Percentiles rank a stretch among this genome's conserved stretches.
phyloP scores from a whole-genome alignment of 73 alveolate genomes.

The Paramecium caudatum region DNA sequence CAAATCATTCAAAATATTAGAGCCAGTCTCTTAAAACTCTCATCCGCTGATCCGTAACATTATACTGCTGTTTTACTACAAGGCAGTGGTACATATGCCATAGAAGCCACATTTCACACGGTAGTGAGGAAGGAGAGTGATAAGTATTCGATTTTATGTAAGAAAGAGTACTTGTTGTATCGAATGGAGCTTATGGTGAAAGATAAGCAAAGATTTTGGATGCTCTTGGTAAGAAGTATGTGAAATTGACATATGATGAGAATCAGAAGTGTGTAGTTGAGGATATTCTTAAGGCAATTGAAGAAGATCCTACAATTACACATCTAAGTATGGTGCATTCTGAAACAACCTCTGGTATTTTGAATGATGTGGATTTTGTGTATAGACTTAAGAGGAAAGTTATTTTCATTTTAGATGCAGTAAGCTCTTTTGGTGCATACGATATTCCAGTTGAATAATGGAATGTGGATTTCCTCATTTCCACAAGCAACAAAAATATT shows the following conservation, averaged over 20 bases:
- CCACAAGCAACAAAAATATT: conserved; percentile 80
- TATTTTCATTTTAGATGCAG: conserved; percentile 81
- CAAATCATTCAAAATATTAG: conserved; percentile 76
- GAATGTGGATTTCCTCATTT: conserved; percentile 75
- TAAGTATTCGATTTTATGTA: conserved; percentile 15
- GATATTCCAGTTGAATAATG: conserved; percentile 72
- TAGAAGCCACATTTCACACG: conserved; percentile 80
- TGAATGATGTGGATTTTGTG: not conserved
- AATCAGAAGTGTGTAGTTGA: conserved; percentile 68
- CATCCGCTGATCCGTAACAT: conserved; percentile 66
- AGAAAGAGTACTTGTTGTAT: conserved; percentile 69
- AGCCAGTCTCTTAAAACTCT: conserved; percentile 67
- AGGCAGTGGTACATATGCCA: conserved; percentile 87
- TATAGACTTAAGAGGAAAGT: not conserved
- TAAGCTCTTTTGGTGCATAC: conserved; percentile 82
- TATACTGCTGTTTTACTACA: conserved; percentile 79
- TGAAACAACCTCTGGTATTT: conserved; percentile 85
- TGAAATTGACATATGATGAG: conserved; percentile 76
- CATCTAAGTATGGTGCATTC: conserved; percentile 81
- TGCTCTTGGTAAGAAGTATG: conserved; percentile 60
- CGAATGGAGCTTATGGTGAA: conserved; percentile 85
- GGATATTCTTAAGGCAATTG: conserved; percentile 69
- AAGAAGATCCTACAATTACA: conserved; percentile 79
- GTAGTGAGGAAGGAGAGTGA: conserved; percentile 55
- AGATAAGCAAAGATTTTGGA: conserved; percentile 79